Conservation (phyloP, 1,284 basidiomycete genomes). For the Porogramme epimiltina region DNA sequence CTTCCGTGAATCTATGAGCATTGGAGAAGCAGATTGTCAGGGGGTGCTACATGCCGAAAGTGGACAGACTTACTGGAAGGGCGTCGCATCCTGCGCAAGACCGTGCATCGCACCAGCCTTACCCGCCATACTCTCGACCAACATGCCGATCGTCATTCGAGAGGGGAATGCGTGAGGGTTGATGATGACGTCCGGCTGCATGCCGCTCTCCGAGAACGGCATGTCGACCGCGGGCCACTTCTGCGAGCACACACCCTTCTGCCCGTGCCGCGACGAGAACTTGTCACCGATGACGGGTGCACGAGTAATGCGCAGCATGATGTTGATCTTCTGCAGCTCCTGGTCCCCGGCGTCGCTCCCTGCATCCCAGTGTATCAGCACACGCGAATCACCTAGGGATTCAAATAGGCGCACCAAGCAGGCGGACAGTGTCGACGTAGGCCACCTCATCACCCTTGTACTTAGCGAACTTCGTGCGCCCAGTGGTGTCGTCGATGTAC, state of each 20-base stretch:
- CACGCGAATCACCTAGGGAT: not conserved
- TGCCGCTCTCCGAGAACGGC: constrained; percentile 98
- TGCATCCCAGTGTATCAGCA: too few species aligned
- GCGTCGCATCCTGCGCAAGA: constrained; percentile 96
- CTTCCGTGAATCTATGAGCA: constrained; percentile 81
- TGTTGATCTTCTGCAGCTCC: constrained; percentile 91
- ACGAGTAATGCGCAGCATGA: constrained; percentile 93
- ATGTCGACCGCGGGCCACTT: constrained; percentile 99
- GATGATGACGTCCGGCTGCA: constrained; percentile 99
- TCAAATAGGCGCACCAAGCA: constrained; percentile 65
- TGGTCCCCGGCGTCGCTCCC: constrained; percentile 86
- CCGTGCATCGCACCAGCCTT: constrained; percentile 99
- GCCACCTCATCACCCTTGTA: constrained; percentile 97
- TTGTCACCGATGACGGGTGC: constrained; percentile 99
- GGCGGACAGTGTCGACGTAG: constrained; percentile 90
- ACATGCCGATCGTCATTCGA: constrained; percentile 99
- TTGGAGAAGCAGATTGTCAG: constrained; percentile 2
- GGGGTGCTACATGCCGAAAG: not conserved
- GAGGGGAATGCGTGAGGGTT: constrained; percentile 99
- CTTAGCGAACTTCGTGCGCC: constrained; percentile 86
- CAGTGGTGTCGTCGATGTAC: constrained; percentile 87
- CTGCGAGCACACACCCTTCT: constrained; percentile 99
- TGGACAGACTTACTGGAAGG: constrained; percentile 76
- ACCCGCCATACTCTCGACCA: constrained; percentile 98
- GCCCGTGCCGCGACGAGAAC: constrained; percentile 98